Conservation (phyloP, 441 rosid species). For the Adansonia grandidieri region DNA sequence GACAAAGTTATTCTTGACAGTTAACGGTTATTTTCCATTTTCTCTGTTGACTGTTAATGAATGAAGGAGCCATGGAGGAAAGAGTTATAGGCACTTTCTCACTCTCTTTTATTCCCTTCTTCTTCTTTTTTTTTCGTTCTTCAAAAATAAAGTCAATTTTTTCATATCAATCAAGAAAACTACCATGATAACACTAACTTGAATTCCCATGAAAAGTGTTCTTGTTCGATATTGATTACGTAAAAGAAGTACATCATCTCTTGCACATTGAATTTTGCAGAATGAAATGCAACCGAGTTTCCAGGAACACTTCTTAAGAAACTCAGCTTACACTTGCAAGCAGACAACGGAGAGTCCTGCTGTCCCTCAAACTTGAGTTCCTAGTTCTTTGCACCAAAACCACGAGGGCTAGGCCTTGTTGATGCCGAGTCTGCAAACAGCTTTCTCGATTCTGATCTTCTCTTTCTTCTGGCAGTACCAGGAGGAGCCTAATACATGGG, state of each 20-base stretch:
- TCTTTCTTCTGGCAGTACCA: constrained; percentile 87
- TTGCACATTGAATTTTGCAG: neutral
- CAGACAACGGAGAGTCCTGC: neutral
- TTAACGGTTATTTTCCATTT: neutral
- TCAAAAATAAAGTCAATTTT: too few species aligned
- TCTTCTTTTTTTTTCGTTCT: too few species aligned
- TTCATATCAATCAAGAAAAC: neutral
- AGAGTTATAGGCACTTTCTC: neutral
- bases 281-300: neutral
- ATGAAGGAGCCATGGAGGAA: constrained; percentile 11
- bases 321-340: neutral
- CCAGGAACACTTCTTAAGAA: neutral
- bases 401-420: constrained; percentile 75
- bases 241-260: neutral
- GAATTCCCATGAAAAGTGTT: neutral
- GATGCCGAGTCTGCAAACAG: constrained; percentile 61
- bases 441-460: constrained; percentile 64
- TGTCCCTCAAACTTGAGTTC: constrained; percentile 20
- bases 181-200: neutral
- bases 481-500: constrained; percentile 66
- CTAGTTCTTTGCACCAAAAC: constrained; percentile 69
- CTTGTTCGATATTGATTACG: neutral
- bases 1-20: neutral
- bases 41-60: neutral
- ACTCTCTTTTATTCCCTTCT: too few species aligned